Percentiles rank a stretch among this genome's conserved stretches.
phyloP scores from a whole-genome alignment of 1,284 basidiomycete genomes.

The Volvariella volvacea region DNA sequence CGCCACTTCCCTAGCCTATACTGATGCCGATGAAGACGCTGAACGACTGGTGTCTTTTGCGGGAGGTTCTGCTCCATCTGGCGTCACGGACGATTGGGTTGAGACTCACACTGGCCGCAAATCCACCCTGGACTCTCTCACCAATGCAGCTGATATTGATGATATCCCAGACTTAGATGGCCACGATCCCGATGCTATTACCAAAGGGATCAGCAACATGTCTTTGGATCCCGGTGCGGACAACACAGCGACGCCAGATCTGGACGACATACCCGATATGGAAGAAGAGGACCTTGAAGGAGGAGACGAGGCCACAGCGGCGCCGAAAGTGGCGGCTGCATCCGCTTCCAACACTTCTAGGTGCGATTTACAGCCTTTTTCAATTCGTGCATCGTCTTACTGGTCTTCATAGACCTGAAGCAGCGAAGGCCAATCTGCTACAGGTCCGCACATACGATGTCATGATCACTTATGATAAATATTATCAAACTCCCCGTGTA shows the following conservation, averaged over 20 bases:
- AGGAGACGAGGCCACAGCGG: constrained; percentile 79
- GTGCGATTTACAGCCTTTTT: no score
- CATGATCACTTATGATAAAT: constrained; percentile 99
- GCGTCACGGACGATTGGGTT: constrained; percentile 78
- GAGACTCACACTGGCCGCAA: constrained; percentile 79
- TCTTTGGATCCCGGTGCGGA: constrained; percentile 30
- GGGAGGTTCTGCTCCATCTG: constrained; percentile 46
- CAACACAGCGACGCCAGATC: constrained; percentile 56
- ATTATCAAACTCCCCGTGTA: constrained; percentile 93
- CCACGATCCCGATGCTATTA: constrained; percentile 32
- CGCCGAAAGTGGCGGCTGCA: constrained; percentile 36
- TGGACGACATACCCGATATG: constrained; percentile 93
- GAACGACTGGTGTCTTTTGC: constrained; percentile 81
- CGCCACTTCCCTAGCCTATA: constrained; percentile 88
- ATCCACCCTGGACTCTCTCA: constrained; percentile 38
- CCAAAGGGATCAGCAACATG: constrained; percentile 33
- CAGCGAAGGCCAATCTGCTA: constrained; percentile 76
- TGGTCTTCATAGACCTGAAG: constrained; percentile 42
- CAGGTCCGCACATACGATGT: constrained; percentile 99
- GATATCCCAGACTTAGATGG: constrained; percentile 80
- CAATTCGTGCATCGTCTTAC: no score
- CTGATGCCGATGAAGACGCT: constrained; percentile 90
- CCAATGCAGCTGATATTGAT: constrained; percentile 58
- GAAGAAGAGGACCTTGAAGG: constrained; percentile 80
- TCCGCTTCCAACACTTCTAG: constrained; percentile 12